These are phyloP conservation scores for Crithidia acanthocephali DNA, from an alignment of 208 protist genomes.

Conservation along the genomic window DNA sequence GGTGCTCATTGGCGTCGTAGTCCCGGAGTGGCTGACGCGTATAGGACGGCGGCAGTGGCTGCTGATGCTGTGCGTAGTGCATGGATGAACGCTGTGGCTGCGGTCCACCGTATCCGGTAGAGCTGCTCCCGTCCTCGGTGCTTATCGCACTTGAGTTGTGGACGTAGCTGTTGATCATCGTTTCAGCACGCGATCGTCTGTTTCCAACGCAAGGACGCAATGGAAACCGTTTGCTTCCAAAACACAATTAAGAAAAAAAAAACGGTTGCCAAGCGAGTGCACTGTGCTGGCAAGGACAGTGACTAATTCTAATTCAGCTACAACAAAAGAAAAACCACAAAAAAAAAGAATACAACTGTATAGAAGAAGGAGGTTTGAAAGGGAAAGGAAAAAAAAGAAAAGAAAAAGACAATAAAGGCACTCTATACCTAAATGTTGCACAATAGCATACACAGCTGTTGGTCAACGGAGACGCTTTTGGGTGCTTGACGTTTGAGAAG, in stretches of 20 bases:
- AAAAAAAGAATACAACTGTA: conserved; percentile 12
- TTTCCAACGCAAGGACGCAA: background rate
- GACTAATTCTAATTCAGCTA: background rate
- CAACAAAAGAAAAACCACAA: background rate
- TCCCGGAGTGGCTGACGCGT: background rate
- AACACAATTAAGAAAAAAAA: too few species aligned
- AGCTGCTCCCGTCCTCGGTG: conserved; percentile 36
- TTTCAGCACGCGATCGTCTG: too few species aligned
- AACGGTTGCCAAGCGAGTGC: too few species aligned
- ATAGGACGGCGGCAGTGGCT: background rate
- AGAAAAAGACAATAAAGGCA: too few species aligned
- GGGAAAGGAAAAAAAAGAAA: too few species aligned
- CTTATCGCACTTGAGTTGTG: conserved; percentile 28
- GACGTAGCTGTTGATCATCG: conserved; percentile 36
- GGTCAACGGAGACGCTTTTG: too few species aligned
- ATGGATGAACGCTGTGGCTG: background rate
- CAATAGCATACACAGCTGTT: too few species aligned
- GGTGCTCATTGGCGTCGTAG: background rate
- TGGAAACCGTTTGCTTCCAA: too few species aligned
- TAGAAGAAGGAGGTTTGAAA: too few species aligned
- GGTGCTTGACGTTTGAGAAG: too few species aligned
- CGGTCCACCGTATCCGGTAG: conserved; percentile 12
- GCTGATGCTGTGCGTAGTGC: background rate
- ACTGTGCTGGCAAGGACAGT: too few species aligned
- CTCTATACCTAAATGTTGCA: too few species aligned